Base-by-base conservation (phyloP, 202 grass and related monocot species). In the Setaria italica region DNA sequence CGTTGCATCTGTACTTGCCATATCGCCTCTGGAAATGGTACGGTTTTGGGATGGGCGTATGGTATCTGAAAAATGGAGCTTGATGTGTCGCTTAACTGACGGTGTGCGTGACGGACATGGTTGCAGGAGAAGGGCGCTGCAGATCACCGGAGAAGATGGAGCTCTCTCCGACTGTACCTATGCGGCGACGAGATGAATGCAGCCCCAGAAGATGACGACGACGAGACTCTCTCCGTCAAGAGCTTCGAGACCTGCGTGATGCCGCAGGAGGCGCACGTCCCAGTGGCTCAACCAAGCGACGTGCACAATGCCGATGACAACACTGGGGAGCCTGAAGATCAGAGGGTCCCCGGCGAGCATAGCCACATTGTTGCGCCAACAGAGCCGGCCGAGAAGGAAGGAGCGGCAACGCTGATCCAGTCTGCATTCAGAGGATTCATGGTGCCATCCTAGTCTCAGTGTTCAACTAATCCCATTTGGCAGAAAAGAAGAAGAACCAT, bases 161-260 rank as follows among this genome's bases (percentile, higher is more conserved):
- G 79, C 60, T 91, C 92, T 5, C 82, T 99, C 32, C 76, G 86
- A 71, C 57, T 85, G 21, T 99, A 99, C 83, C 82, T 99, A 19
- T 99, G 97, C 59, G 92, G 97, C 68, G 92, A 94, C 49, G 94
- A 99, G 75, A 32, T 82, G 6, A 86, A 80, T 46, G 68, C 89
- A 1, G 82, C 80, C 19, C 53, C 59, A 48, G 91, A 83, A 16
- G 90, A 79, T 4, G 87, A 79, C 0, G 88, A 86, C 4, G 82
- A 86, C n/a, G 89, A 85, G 46, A 87, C 87, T 13, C 82, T 67
- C 51, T 95, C 92, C 39, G 58, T n/a, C 70, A 90, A 85, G 53
- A 87, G 91, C 82, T 88, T 86, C 72, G 85, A 87, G 70, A 87
- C 82, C 2, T 91, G 83, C 20, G 15, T 65, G 4, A 21, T 74